phyloP scores from a whole-genome alignment of 148 eudicot species.

The Camellia lanceoleosa region DNA sequence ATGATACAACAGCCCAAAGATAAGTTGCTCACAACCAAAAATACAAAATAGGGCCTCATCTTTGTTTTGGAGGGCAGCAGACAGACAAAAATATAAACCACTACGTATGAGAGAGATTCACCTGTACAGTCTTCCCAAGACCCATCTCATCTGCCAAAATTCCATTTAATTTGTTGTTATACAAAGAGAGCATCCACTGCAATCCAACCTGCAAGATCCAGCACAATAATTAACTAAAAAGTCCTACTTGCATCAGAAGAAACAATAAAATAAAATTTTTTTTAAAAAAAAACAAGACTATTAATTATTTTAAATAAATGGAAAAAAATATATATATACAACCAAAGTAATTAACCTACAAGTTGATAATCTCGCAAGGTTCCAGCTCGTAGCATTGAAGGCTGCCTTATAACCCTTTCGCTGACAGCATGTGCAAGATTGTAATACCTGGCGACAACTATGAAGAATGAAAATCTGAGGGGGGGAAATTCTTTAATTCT shows the following conservation, averaged over 20 bases:
- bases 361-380: conserved; percentile 97
- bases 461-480: conserved; percentile 1
- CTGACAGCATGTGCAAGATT: conserved; percentile 96
- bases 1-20: background rate
- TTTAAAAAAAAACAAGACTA: background rate
- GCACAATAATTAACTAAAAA: conserved; percentile 19
- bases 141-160: conserved; percentile 99
- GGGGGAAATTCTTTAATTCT: no score
- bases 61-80: conserved; percentile 5
- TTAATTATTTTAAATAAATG: background rate
- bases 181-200: conserved; percentile 99
- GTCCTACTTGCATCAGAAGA: conserved; percentile 10
- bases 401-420: conserved; percentile 92
- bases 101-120: conserved; percentile 14
- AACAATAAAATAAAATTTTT: background rate
- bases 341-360: conserved; percentile 45
- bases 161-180: conserved; percentile 95
- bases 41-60: background rate
- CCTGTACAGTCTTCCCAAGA: conserved; percentile 99
- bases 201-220: conserved; percentile 77
- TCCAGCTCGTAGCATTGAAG: conserved; percentile 92
- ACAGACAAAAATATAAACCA: conserved; percentile 2
- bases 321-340: background rate
- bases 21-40: background rate
- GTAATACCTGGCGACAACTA: conserved; percentile 65